Base-by-base conservation (phyloP, 2,329 filamentous ascomycete species). In the Westerdykella ornata region DNA sequence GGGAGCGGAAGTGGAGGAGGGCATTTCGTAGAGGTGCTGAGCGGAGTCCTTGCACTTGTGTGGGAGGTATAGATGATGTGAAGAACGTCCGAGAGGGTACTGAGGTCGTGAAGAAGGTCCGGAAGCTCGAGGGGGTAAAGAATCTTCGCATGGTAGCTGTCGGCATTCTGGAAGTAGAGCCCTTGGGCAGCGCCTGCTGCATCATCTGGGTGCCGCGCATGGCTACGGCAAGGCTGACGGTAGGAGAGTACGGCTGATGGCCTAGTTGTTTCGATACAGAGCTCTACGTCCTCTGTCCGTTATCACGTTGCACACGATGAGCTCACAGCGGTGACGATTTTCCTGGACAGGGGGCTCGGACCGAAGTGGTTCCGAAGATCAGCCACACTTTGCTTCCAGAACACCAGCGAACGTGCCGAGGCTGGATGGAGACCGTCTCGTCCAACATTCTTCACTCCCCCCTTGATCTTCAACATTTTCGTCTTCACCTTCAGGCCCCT, bases 131-230 rank as follows among this genome's bases (percentile, higher is more conserved):
- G 11, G 55, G 44, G 4, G 60, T 54, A 49, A 60, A 58, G 56
- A 62, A 59, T 48, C 37, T 54, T 46, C 57, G 56, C 6, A 52
- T 29, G 35, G 52, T 44, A 7, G 49, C 44, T 28, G 44, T 19
- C 28, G 52, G 34, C 19, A 46, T 54, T 35, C 42, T 46, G 17
- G 43, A 35, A 19, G 51, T 39, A 17, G 50, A 38, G 37, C 22
- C 22, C 11, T 33, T 32, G 29, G 26, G 42, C 28, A 40, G 41
- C 31, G 41, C n/a, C 28, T 45, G 41, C 30, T 53, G 46, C 43
- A 58, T 49, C 12, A n/a, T 9, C 4, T 17, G 53, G 40, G 53
- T 45, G 36, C 52, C 42, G 37, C 49, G 51, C 42, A 55, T 47
- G 47, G 56, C 16, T 26, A 11, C 12, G 22, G 22, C 22, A 26